phyloP scores from a whole-genome alignment of 2,329 filamentous ascomycete species.

The Knufia petricola region DNA sequence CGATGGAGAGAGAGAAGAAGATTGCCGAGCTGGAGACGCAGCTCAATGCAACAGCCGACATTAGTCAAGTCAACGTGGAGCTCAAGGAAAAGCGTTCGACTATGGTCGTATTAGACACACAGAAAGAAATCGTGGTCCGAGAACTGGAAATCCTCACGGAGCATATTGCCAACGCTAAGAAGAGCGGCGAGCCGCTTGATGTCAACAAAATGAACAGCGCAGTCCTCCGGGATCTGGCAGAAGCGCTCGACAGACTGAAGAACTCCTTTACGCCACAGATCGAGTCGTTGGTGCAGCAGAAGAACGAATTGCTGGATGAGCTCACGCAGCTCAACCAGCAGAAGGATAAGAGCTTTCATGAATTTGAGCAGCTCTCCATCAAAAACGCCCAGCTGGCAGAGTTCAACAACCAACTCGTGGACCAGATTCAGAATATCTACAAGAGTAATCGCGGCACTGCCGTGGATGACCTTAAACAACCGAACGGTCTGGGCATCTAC shows the following conservation, averaged over 20 bases:
- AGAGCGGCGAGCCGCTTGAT: slow-evolving; percentile 69
- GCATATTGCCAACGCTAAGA: slow-evolving; percentile 78
- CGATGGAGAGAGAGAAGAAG: slow-evolving; percentile 74
- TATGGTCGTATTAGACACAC: slow-evolving; percentile 84
- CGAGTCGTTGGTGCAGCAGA: slow-evolving; percentile 81
- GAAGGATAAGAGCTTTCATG: slow-evolving; percentile 85
- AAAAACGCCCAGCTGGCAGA: slow-evolving; percentile 92
- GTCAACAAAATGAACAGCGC: slow-evolving; percentile 58
- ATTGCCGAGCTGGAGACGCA: slow-evolving; percentile 65
- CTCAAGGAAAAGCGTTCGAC: slow-evolving; percentile 89
- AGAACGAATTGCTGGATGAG: slow-evolving; percentile 75
- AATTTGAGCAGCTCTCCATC: slow-evolving; percentile 87
- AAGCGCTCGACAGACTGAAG: slow-evolving; percentile 59
- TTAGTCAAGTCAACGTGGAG: slow-evolving; percentile 74
- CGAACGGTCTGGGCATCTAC: slow-evolving; percentile 57
- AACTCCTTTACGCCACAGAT: slow-evolving; percentile 67
- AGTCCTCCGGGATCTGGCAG: slow-evolving; percentile 53
- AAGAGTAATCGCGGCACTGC: slow-evolving; percentile 44
- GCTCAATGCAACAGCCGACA: slow-evolving; percentile 50
- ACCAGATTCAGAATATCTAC: slow-evolving; percentile 88
- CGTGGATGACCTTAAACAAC: slow-evolving; percentile 23
- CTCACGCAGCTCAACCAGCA: slow-evolving; percentile 71
- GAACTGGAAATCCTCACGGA: slow-evolving; percentile 84
- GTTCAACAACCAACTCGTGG: slow-evolving; percentile 89
- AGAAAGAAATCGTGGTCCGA: slow-evolving; percentile 89